phyloP scores from a whole-genome alignment of 257 asterid genomes.

The Solanum bulbocastanum region DNA sequence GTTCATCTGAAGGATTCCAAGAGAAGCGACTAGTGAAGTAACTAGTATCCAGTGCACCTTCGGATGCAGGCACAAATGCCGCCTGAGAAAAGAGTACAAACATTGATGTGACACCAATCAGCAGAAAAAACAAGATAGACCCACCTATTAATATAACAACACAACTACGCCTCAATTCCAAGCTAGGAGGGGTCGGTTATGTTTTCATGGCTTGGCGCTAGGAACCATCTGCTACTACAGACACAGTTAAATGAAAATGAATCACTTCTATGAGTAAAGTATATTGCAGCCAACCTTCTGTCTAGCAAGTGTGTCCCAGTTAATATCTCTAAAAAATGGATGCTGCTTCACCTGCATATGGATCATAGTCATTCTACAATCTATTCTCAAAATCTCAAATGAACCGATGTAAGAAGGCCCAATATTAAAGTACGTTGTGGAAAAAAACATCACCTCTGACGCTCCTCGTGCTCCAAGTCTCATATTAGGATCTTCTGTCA shows the following conservation, averaged over 20 bases:
- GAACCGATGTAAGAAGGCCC: background rate
- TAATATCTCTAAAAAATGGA: slow-evolving; percentile 83
- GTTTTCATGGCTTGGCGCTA: background rate
- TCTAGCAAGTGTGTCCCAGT: slow-evolving; percentile 98
- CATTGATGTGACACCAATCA: background rate
- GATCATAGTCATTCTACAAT: background rate
- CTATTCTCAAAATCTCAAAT: background rate
- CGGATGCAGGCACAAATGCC: slow-evolving; percentile 90
- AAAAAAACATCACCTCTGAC: slow-evolving; percentile 46
- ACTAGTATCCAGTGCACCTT: slow-evolving; percentile 89
- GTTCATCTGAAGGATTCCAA: slow-evolving; percentile 95
- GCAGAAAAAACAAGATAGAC: background rate
- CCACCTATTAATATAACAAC: background rate
- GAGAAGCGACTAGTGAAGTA: slow-evolving; percentile 92
- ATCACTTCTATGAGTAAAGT: background rate
- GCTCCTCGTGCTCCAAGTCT: slow-evolving; percentile 98
- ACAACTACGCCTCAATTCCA: background rate
- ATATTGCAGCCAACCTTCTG: slow-evolving; percentile 55
- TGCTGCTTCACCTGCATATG: slow-evolving; percentile 81
- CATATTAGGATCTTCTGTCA: slow-evolving; percentile 93
- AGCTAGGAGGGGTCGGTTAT: background rate
- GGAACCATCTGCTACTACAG: background rate
- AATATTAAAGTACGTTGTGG: background rate
- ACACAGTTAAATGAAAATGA: background rate
- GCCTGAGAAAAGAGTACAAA: slow-evolving; percentile 39